Percentiles rank a stretch among this genome's conserved stretches.
Conservation (phyloP, 2,329 filamentous ascomycete species). For the Colletotrichum gloeosporioides region DNA sequence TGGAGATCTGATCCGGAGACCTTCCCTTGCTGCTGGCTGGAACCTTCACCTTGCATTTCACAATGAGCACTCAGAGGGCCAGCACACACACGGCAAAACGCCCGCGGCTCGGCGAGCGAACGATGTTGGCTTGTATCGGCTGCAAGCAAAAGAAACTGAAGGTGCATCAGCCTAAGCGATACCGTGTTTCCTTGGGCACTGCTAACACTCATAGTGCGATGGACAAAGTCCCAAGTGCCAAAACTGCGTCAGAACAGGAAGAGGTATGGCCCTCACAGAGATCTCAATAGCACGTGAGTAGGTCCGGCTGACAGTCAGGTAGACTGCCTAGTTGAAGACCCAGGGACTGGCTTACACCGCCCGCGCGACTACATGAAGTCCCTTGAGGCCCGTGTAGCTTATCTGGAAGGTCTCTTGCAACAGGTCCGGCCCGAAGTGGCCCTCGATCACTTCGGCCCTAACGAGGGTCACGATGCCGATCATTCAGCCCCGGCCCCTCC, state of each 20-base stretch:
- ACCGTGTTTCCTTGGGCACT: fast-evolving
- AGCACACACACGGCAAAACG: conserved; percentile 18
- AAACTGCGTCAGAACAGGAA: conserved; percentile 28
- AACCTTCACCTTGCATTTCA: neutral
- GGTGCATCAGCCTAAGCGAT: neutral
- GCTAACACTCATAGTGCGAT: conserved; percentile 22
- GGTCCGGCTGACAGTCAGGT: neutral
- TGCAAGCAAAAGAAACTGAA: conserved; percentile 32
- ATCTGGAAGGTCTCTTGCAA: conserved; percentile 34
- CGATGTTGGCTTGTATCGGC: conserved; percentile 28
- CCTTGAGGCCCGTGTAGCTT: conserved; percentile 30
- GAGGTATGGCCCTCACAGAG: neutral
- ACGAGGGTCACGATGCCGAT: neutral
- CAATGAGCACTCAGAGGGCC: neutral
- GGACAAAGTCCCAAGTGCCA: conserved; percentile 30
- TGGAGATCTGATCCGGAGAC: neutral
- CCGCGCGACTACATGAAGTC: conserved; percentile 37
- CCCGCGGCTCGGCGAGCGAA: conserved; percentile 28
- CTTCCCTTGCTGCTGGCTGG: neutral
- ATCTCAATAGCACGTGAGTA: neutral
- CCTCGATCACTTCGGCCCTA: conserved; percentile 22
- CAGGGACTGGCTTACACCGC: conserved; percentile 35
- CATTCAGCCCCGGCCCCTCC: neutral
- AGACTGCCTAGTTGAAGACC: conserved; percentile 40
- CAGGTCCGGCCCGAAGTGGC: conserved; percentile 30